Conservation (phyloP, 805 yeast species). For the Starmerella etchellsii region DNA sequence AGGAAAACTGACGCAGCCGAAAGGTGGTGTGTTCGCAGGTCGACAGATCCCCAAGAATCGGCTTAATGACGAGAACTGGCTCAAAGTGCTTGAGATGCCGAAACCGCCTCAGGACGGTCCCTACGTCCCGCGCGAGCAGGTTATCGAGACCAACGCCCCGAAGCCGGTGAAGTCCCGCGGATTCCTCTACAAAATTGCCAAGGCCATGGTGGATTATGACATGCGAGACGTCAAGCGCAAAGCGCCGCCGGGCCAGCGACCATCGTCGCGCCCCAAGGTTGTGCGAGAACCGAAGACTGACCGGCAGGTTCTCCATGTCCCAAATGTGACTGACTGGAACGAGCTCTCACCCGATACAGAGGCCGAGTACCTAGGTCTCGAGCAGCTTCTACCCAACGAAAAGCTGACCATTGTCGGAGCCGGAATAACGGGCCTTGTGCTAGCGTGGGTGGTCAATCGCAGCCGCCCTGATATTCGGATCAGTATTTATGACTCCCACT, state of each 20-base stretch:
- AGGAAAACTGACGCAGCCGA: constrained; percentile 13
- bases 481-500: constrained; percentile 44
- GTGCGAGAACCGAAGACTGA: not conserved
- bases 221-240: not conserved
- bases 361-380: constrained; percentile 21
- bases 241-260: not conserved
- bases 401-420: constrained; percentile 68
- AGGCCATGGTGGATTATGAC: constrained; percentile 15
- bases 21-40: constrained; percentile 18
- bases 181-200: constrained; percentile 10
- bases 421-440: constrained; percentile 73
- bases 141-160: not conserved
- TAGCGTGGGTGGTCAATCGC: constrained; percentile 35
- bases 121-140: constrained; percentile 11
- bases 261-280: not conserved
- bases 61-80: constrained; percentile 16
- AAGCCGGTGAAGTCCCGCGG: constrained; percentile 8
- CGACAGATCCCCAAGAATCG: constrained; percentile 17
- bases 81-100: constrained; percentile 15
- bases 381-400: constrained; percentile 24
- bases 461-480: constrained; percentile 68
- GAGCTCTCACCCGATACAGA: constrained; percentile 23
- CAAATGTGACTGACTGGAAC: constrained; percentile 19
- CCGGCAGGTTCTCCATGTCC: not conserved
- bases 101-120: constrained; percentile 21